Percentiles rank a stretch among this genome's conserved stretches.
These are phyloP conservation scores for Candida ovalis DNA, from an alignment of 805 yeast species.

Conservation along the genomic window DNA sequence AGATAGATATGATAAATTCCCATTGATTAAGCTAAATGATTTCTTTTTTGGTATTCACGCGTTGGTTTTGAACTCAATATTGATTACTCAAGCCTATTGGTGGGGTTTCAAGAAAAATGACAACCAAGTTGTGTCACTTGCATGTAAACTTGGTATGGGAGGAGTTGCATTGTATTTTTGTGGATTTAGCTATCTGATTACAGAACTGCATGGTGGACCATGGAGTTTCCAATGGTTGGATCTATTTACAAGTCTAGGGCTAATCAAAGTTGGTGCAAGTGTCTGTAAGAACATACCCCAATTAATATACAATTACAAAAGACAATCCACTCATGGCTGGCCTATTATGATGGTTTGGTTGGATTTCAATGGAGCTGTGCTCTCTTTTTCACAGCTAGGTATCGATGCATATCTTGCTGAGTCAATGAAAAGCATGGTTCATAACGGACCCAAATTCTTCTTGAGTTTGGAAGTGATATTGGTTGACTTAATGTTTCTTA, in stretches of 20 bases:
- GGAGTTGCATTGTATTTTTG: slow-evolving; percentile 12
- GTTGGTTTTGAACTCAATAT: slow-evolving; percentile 22
- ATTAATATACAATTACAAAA: slow-evolving; percentile 28
- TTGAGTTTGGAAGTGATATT: slow-evolving; percentile 29
- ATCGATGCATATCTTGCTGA: slow-evolving; percentile 27
- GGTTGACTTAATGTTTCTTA: slow-evolving; percentile 28
- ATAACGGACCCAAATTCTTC: slow-evolving; percentile 32
- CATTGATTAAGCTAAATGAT: slow-evolving; percentile 31
- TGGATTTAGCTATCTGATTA: slow-evolving; percentile 12
- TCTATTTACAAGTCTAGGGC: slow-evolving; percentile 30
- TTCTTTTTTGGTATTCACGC: slow-evolving; percentile 31
- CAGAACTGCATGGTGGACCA: slow-evolving; percentile 9
- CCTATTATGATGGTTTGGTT: slow-evolving; percentile 34
- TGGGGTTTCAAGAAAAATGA: slow-evolving; percentile 34
- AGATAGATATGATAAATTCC: slow-evolving; percentile 23
- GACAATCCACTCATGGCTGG: slow-evolving; percentile 38
- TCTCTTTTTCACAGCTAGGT: slow-evolving; percentile 29
- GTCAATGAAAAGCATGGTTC: slow-evolving; percentile 23
- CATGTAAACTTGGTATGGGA: slow-evolving; percentile 20
- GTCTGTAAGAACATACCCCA: slow-evolving; percentile 36
- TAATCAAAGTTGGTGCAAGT: slow-evolving; percentile 32
- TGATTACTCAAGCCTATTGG: slow-evolving; percentile 30
- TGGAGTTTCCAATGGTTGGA: slow-evolving; percentile 31
- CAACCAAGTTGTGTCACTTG: slow-evolving; percentile 24
- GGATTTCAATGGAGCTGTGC: slow-evolving; percentile 28